Base-by-base conservation (phyloP, 1,284 basidiomycete genomes). In the Pulchroboletus neoregius region DNA sequence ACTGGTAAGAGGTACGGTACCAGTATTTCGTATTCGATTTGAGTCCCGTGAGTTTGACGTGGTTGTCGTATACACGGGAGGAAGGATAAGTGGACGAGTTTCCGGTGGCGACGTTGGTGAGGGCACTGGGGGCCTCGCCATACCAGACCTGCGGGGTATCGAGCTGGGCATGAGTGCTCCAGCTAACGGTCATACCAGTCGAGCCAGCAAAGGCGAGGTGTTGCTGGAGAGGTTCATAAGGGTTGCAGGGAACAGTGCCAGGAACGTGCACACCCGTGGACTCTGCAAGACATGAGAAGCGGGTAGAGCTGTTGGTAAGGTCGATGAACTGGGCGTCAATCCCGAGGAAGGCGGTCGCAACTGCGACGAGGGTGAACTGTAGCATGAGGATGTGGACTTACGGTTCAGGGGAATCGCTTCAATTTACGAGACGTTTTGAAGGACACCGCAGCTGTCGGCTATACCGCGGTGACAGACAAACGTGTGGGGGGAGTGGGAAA, bases 1-100 rank as follows among this genome's bases (percentile, higher is more conserved):
- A 63, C 62, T 63, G 60, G 46, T 61, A 49, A 24, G 61, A 60
- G 7, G 48, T 48, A 13, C 60, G 56, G 28, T 65, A 61, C 60
- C 62, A 65, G 32, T 63, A 65, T 12, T 41, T 54, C 6, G 60
- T 63, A 10, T 39, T 37, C 10, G 61, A 35, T 24, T 53, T 47
- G 15, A 65, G 51, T 16, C 56, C 58, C 5, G 51, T 63, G 27
- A 61, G 33, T 24, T 52, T 65, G 27, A 61, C 62, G 30, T 65
- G 60, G 42, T 65, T 65, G 28, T 61, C 49, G 16, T 53, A 65
- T 11, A 63, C 60, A 30, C 56, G 56, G 4, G 60, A 61, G 11
- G 48, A 45, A 6, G 49, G 52, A 39, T 63, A 65, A 1, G 60
- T 61, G 32, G 39, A 49, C 30, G 60, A 64, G 18, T 0, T 40